A percentile compares a stretch with the other conserved stretches of the same genome.
These are phyloP conservation scores for Boletus coccyginus DNA, from an alignment of 768 basidiomycete species.

Conservation along the genomic window DNA sequence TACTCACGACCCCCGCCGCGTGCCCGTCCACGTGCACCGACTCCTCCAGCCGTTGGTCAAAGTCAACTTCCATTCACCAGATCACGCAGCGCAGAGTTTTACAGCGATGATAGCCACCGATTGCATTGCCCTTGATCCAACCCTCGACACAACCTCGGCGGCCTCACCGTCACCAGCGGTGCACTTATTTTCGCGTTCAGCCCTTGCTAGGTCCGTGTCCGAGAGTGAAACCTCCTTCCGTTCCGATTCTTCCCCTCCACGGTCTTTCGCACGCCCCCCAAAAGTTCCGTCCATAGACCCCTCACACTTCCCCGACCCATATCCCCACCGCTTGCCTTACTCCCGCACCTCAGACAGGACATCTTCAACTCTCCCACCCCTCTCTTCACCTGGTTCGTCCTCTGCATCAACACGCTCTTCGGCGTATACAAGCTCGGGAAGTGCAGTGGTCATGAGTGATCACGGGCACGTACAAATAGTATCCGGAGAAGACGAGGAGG, in stretches of 20 bases:
- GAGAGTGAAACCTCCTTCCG: constrained; percentile 39
- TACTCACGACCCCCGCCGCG: constrained; percentile 31
- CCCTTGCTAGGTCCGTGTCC: constrained; percentile 38
- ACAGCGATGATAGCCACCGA: constrained; percentile 21
- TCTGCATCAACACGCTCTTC: constrained; percentile 73
- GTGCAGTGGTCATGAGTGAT: constrained; percentile 58
- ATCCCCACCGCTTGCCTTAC: constrained; percentile 57
- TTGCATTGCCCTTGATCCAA: constrained; percentile 4
- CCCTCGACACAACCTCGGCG: constrained; percentile 17
- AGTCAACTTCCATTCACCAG: constrained; percentile 27
- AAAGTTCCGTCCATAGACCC: constrained; percentile 55
- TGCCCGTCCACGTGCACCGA: constrained; percentile 40
- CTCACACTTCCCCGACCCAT: constrained; percentile 68
- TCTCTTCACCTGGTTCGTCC: constrained; percentile 70
- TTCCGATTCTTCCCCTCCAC: constrained; percentile 35
- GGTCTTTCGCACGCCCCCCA: constrained; percentile 41
- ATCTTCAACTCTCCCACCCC: constrained; percentile 49
- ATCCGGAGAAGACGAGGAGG: constrained; percentile 55
- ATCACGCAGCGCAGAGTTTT: constrained; percentile 15
- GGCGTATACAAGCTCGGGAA: constrained; percentile 72
- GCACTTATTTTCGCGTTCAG: constrained; percentile 31
- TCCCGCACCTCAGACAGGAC: constrained; percentile 33
- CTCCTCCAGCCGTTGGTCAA: constrained; percentile 31
- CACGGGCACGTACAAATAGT: constrained; percentile 65
- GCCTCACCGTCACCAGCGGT: constrained; percentile 23